Percentiles rank a stretch among this genome's conserved stretches.
Conservation (phyloP, 1,139 yeast species). For the Geotrichum klebahnii region DNA sequence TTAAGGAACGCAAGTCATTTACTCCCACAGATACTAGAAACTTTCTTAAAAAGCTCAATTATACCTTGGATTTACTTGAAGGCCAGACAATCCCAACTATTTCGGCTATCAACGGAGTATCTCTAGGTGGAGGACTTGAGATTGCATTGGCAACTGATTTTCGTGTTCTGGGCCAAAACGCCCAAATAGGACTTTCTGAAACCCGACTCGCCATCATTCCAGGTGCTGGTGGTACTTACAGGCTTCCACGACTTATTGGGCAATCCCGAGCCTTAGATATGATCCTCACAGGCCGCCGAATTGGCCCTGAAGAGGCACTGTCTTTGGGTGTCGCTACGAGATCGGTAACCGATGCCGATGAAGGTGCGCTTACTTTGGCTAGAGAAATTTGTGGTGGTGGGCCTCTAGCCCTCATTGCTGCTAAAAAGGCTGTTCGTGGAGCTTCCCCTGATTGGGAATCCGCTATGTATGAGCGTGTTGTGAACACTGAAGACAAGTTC, state of each 20-base stretch:
- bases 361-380: conserved; percentile 31
- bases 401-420: conserved; percentile 35
- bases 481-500: conserved; percentile 35
- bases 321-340: conserved; percentile 31
- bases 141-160: conserved; percentile 35
- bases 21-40: conserved; percentile 32
- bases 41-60: conserved; percentile 33
- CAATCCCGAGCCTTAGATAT: conserved; percentile 34
- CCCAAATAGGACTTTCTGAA: conserved; percentile 33
- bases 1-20: conserved; percentile 37
- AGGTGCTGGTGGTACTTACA: conserved; percentile 38
- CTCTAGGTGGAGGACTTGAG: conserved; percentile 38
- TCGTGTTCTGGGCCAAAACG: conserved; percentile 29
- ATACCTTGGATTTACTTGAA: conserved; percentile 31
- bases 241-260: conserved; percentile 34
- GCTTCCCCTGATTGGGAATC: conserved; percentile 31
- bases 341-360: conserved; percentile 29
- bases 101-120: conserved; percentile 34
- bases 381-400: conserved; percentile 34
- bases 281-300: conserved; percentile 33
- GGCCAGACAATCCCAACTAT: conserved; percentile 35
- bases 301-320: conserved; percentile 32
- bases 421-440: conserved; percentile 35
- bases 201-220: conserved; percentile 35
- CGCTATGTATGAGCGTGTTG: conserved; percentile 32